phyloP scores from a whole-genome alignment of 306 rosid genomes.

The Malus orientalis region DNA sequence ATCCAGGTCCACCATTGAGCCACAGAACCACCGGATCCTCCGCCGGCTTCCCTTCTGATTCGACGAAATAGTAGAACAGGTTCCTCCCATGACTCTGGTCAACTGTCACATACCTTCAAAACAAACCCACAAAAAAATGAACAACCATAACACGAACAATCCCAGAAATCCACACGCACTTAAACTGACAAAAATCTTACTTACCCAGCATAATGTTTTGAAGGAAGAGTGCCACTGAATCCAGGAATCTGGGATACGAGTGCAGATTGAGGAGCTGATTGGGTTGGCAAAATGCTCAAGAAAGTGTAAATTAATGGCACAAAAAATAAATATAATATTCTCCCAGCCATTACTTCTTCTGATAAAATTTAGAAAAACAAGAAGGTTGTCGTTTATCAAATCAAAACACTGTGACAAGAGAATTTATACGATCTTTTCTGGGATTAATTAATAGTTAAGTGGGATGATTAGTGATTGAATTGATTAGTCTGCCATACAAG shows the following conservation, averaged over 20 bases:
- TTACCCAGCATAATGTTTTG: slow-evolving; percentile 48
- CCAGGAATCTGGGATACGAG: slow-evolving; percentile 36
- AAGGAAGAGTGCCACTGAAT: slow-evolving; percentile 34
- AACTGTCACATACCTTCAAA: slow-evolving; percentile 39
- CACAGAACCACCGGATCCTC: slow-evolving; percentile 91
- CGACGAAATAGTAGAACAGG: slow-evolving; percentile 72
- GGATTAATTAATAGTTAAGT: neutral
- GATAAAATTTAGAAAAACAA: neutral
- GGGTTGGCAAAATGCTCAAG: slow-evolving; percentile 8
- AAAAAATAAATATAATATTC: neutral
- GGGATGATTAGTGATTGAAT: neutral
- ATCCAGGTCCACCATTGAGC: slow-evolving; percentile 98
- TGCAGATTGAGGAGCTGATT: slow-evolving; percentile 36
- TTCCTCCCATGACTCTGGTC: slow-evolving; percentile 51
- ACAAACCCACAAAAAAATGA: neutral
- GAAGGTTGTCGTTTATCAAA: neutral
- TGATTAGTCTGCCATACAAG: neutral
- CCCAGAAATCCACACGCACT: neutral
- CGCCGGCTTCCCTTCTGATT: slow-evolving; percentile 65
- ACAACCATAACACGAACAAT: neutral
- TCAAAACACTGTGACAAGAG: neutral
- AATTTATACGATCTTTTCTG: neutral
- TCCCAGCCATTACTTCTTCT: slow-evolving; percentile 12
- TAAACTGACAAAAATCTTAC: neutral
- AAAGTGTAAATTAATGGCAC: neutral